These are phyloP conservation scores for Bauhinia variegata DNA, from an alignment of 306 rosid species.

Conservation along the genomic window DNA sequence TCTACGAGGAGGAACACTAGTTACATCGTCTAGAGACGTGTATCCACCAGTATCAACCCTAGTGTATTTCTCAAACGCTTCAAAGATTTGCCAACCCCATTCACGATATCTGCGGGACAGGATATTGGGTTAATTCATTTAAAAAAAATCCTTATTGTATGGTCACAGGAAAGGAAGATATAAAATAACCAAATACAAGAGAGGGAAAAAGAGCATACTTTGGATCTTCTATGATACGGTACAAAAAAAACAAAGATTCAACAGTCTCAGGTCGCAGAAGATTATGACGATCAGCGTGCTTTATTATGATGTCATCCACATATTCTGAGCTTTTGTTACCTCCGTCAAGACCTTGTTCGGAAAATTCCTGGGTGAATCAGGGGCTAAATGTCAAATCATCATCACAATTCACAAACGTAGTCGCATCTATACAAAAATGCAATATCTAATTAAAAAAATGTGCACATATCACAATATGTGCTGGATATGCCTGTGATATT, in stretches of 20 bases:
- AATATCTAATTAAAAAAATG: neutral
- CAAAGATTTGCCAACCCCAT: slow-evolving; percentile 99
- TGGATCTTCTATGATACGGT: slow-evolving; percentile 89
- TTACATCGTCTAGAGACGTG: slow-evolving; percentile 87
- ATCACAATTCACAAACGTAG: slow-evolving; percentile 25
- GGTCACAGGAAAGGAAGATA: slow-evolving; percentile 25
- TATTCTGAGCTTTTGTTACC: slow-evolving; percentile 87
- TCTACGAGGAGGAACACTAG: slow-evolving; percentile 72
- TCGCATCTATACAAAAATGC: neutral
- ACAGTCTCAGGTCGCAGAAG: slow-evolving; percentile 97
- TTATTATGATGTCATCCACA: slow-evolving; percentile 81
- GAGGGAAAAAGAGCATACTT: slow-evolving; percentile 53
- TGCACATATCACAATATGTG: slow-evolving; percentile 5
- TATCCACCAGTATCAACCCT: slow-evolving; percentile 91
- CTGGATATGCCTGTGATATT: no score
- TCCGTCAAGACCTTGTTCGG: slow-evolving; percentile 78
- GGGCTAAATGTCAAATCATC: slow-evolving; percentile 39
- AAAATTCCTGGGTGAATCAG: slow-evolving; percentile 65
- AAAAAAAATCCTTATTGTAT: no score
- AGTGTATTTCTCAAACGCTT: slow-evolving; percentile 92
- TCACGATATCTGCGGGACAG: slow-evolving; percentile 74
- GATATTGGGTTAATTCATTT: slow-evolving; percentile 15
- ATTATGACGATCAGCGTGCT: slow-evolving; percentile 84
- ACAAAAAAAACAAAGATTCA: slow-evolving; percentile 81
- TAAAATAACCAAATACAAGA: slow-evolving; percentile 29